Evolutionary conservation across 192 early-diverging fungal genomes (phyloP), one percentile per base, ranked within the genome.

Genomic region (Polychytrium aggregatum): DNA sequence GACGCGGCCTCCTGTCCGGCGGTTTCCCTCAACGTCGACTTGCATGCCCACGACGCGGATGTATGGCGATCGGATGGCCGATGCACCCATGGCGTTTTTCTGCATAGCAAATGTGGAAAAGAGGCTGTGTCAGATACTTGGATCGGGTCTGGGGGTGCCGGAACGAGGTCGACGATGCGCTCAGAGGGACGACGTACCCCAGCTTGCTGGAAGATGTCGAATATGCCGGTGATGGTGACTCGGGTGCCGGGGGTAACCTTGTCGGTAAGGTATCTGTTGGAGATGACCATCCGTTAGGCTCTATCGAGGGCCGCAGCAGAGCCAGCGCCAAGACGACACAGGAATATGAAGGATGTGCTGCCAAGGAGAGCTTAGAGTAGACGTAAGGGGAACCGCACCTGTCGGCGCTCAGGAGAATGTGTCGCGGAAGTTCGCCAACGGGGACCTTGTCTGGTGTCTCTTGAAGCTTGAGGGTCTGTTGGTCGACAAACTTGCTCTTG

Each of bases 401-500:
- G 63, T 99, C 96, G 1, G 84, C 84, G 66, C 81, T 89, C 47
- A 99, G 64, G 0, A 90, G 70, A 22, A 90, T 84, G 63, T 97
- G 93, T 26, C 96, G 83, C 31, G 96, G 96, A 31, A 99, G 72
- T 62, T 99, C 96, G 55, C 96, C 96, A 0, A 95, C 90, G 3
- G 96, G 96, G 13, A 99, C 89, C 64, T 92, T 85, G 43, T 93
- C 96, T 9, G 90, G 89, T 14, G 89, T 80, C 63, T 99, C 96
- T 60, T 99, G 96, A 45, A 99, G 75, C 65, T 99, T 99, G 48
- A 99, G 72, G 6, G 82, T 81, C 68, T 99, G 96, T 60, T 90
- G 87, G 71, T 99, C 96, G 24, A 97, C 83, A 68, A 95, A 99
- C 53, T 67, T 76, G 60, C 83, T 93, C 57, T 91, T 92, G 71